phyloP scores from a whole-genome alignment of 1,284 basidiomycete species.

The Xerocomus nothofagi region DNA sequence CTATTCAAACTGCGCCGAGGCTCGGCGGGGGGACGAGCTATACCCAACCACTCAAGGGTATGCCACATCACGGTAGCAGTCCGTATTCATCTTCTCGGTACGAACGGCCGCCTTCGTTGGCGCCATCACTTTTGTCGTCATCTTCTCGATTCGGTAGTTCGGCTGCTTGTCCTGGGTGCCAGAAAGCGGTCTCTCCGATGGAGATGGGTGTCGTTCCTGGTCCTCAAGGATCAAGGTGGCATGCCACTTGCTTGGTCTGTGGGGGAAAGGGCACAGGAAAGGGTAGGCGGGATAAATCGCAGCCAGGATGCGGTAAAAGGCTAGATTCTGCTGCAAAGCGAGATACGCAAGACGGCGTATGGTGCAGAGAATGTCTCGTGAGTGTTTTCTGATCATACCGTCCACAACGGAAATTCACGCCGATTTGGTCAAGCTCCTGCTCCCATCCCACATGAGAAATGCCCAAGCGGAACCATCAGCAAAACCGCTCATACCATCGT shows the following conservation, averaged over 20 bases:
- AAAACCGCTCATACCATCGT: slow-evolving; percentile 45
- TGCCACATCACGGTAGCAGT: slow-evolving; percentile 12
- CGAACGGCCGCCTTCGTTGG: slow-evolving; percentile 45
- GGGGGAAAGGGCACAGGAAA: slow-evolving; percentile 59
- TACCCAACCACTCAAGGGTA: slow-evolving; percentile 12
- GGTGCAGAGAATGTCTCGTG: slow-evolving; percentile 82
- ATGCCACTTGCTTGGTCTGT: slow-evolving; percentile 71
- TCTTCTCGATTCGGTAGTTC: slow-evolving; percentile 69
- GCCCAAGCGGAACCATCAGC: slow-evolving; percentile 45
- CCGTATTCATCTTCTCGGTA: slow-evolving; percentile 45
- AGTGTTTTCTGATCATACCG: slow-evolving; percentile 30
- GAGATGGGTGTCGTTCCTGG: slow-evolving; percentile 80
- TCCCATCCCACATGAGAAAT: slow-evolving; percentile 48
- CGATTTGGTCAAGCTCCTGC: slow-evolving; percentile 48
- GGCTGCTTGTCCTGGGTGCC: slow-evolving; percentile 68
- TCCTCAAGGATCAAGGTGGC: slow-evolving; percentile 77
- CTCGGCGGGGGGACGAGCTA: slow-evolving; percentile 20
- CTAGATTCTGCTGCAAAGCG: slow-evolving; percentile 80
- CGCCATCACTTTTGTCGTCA: slow-evolving; percentile 35
- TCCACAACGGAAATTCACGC: slow-evolving; percentile 9
- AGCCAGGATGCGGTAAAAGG: slow-evolving; percentile 77
- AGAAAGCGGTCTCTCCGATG: slow-evolving; percentile 71
- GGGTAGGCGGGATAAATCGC: slow-evolving; percentile 49
- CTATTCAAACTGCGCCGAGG: slow-evolving; percentile 26
- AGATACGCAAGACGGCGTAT: slow-evolving; percentile 66